These are phyloP conservation scores for Lentinula guzmanii DNA, from an alignment of 768 basidiomycete species.

Conservation along the genomic window DNA sequence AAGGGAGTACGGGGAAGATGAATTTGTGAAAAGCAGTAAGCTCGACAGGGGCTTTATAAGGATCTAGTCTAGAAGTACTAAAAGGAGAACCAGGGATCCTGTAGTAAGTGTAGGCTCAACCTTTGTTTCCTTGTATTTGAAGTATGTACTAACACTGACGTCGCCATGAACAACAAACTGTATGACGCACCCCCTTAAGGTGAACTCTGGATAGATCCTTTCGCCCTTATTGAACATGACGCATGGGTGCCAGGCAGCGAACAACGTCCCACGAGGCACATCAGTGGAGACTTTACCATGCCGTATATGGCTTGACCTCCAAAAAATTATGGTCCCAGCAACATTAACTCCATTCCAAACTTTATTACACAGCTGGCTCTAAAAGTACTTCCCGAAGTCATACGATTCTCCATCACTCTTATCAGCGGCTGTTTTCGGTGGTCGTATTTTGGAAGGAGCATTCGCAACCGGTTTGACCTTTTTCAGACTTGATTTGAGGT, in stretches of 20 bases:
- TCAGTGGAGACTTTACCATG: background rate
- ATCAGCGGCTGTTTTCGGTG: constrained; percentile 15
- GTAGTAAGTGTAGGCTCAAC: too few relatives aligned
- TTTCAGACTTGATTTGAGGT: background rate
- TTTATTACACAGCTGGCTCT: constrained; percentile 1
- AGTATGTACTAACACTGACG: background rate
- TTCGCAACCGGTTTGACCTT: constrained; percentile 29
- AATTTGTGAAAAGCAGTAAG: background rate
- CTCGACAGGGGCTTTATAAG: background rate
- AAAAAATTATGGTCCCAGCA: background rate
- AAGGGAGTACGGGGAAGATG: background rate
- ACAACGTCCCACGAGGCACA: background rate
- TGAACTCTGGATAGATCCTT: background rate
- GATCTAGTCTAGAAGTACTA: background rate
- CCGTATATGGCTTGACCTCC: background rate
- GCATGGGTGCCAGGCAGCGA: background rate
- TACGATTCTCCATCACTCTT: constrained; percentile 35
- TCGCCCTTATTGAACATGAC: background rate
- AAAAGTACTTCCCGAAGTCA: constrained; percentile 58
- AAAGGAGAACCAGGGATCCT: background rate
- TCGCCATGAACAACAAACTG: background rate
- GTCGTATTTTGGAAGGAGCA: constrained; percentile 22
- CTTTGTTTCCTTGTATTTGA: background rate
- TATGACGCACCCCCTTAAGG: background rate
- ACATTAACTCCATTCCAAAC: background rate